These are phyloP conservation scores for Linnemannia exigua DNA, from an alignment of 192 early-diverging fungal genomes.

Conservation along the genomic window DNA sequence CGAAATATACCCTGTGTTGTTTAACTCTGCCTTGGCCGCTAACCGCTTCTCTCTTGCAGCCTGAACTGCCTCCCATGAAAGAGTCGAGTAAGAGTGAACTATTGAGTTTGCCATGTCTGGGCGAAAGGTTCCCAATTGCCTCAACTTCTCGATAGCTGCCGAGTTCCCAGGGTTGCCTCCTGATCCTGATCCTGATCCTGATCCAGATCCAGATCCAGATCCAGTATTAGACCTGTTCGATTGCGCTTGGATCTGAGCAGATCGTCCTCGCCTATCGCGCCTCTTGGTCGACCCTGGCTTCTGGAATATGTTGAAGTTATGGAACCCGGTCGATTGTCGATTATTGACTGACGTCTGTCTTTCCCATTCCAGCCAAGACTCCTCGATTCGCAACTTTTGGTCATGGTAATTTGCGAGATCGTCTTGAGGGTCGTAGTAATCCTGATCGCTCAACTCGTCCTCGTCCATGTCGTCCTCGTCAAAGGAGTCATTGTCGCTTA, in stretches of 20 bases:
- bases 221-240: constrained; percentile 1
- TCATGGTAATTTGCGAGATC: constrained; percentile 35
- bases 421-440: constrained; percentile 49
- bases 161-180: neutral
- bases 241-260: constrained; percentile 11
- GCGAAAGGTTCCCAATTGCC: constrained; percentile 30
- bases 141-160: constrained; percentile 19
- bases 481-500: neutral
- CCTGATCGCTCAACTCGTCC: constrained; percentile 13
- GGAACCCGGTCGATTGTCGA: constrained; percentile 11
- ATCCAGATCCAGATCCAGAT: constrained; percentile 7
- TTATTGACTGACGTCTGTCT: constrained; percentile 33
- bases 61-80: constrained; percentile 43
- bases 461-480: constrained; percentile 18
- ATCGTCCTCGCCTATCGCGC: constrained; percentile 31
- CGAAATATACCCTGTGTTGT: constrained; percentile 27
- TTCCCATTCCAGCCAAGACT: constrained; percentile 54
- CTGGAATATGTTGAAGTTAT: constrained; percentile 26
- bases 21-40: constrained; percentile 21
- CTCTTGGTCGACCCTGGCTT: constrained; percentile 39
- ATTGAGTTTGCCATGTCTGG: constrained; percentile 47
- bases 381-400: constrained; percentile 38
- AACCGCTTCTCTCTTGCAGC: constrained; percentile 46
- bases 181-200: constrained; percentile 16
- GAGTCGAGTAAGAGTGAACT: constrained; percentile 42